phyloP scores from a whole-genome alignment of 257 asterid species.

The Jacaranda mimosifolia region DNA sequence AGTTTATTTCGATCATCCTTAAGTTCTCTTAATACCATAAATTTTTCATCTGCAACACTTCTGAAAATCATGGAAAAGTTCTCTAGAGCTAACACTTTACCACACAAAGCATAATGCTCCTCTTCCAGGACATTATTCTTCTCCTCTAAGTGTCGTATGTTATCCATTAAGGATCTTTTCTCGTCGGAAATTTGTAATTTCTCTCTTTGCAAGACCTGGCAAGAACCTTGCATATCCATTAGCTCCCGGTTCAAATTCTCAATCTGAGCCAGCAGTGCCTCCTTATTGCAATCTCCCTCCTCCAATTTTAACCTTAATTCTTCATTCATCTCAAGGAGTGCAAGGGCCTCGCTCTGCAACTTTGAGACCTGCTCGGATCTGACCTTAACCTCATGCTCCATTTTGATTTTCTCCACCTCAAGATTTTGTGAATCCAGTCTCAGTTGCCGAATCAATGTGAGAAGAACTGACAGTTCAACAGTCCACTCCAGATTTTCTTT shows the following conservation, averaged over 20 bases:
- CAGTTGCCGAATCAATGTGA: conserved; percentile 68
- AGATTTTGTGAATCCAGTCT: conserved; percentile 50
- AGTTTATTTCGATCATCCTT: conserved; percentile 52
- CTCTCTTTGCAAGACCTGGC: conserved; percentile 55
- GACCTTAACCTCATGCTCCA: conserved; percentile 54
- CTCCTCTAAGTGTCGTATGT: conserved; percentile 52
- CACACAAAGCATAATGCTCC: conserved; percentile 58
- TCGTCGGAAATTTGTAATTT: conserved; percentile 53
- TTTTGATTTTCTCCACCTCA: conserved; percentile 53
- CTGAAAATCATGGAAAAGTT: conserved; percentile 61
- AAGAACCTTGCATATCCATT: conserved; percentile 48
- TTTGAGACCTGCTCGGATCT: conserved; percentile 49
- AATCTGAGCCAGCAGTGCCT: conserved; percentile 50
- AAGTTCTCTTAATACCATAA: conserved; percentile 53
- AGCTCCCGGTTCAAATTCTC: conserved; percentile 55
- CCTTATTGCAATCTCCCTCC: conserved; percentile 60
- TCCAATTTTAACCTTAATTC: conserved; percentile 54
- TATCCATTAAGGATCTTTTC: conserved; percentile 55
- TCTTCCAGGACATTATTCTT: conserved; percentile 58
- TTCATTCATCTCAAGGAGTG: conserved; percentile 59
- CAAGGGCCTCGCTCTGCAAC: conserved; percentile 55
- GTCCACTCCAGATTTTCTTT: conserved; percentile 63
- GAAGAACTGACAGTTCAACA: conserved; percentile 67
- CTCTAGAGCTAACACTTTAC: conserved; percentile 59
- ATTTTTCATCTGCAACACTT: conserved; percentile 62